Evolutionary conservation across 2,329 filamentous ascomycete genomes (phyloP).

Genomic region (Diaporthe longicolla): DNA sequence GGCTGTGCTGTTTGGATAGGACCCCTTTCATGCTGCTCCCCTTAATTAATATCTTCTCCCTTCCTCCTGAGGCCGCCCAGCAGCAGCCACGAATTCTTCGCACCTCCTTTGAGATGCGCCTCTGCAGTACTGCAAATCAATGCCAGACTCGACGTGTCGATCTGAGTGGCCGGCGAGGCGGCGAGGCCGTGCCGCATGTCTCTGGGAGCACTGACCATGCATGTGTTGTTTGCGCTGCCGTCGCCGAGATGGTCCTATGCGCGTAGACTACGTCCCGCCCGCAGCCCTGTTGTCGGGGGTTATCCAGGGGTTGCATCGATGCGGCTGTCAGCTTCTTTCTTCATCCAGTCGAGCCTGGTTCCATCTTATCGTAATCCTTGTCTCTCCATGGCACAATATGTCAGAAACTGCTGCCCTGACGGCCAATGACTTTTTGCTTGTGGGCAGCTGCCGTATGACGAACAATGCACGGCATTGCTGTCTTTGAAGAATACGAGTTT

Average conservation of each 20-base stretch:
- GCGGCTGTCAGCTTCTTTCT: conserved; percentile 35
- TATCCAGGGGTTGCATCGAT: conserved; percentile 27
- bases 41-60: conserved; percentile 31
- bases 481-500: conserved; percentile 42
- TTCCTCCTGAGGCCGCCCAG: conserved; percentile 24
- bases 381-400: conserved; percentile 21
- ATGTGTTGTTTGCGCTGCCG: conserved; percentile 16
- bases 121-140: conserved; percentile 25
- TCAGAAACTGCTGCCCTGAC: conserved; percentile 25
- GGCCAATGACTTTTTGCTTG: conserved; percentile 32
- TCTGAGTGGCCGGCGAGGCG: conserved; percentile 28
- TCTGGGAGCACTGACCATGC: conserved; percentile 25
- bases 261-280: neutral
- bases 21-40: conserved; percentile 30
- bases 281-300: conserved; percentile 24
- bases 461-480: conserved; percentile 39
- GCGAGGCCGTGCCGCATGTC: conserved; percentile 33
- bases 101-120: conserved; percentile 6
- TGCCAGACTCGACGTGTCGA: conserved; percentile 30
- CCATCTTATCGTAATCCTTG: conserved; percentile 41
- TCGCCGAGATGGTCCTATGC: conserved; percentile 10
- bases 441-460: conserved; percentile 41
- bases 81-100: conserved; percentile 11
- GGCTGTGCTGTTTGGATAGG: conserved; percentile 32
- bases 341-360: conserved; percentile 18